Conservation (phyloP, 495 filamentous ascomycete genomes). For the Tricharina praecox region DNA sequence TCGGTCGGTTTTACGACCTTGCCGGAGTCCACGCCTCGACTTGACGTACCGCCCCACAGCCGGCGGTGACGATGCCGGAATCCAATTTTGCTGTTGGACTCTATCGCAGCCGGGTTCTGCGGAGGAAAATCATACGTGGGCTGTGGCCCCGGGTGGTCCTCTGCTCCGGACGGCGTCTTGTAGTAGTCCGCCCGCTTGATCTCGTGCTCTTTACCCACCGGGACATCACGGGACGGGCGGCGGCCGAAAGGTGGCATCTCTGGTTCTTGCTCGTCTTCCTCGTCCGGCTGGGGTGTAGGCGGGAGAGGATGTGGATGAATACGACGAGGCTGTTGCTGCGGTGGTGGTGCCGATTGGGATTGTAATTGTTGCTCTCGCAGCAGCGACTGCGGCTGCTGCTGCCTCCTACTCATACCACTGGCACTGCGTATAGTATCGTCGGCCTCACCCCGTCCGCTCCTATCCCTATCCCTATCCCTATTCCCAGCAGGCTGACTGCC, state of each 20-base stretch:
- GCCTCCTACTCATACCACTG: too few relatives aligned
- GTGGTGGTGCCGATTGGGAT: slow-evolving; percentile 4
- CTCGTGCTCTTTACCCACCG: background rate
- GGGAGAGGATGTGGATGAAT: background rate
- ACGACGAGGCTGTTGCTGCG: slow-evolving; percentile 5
- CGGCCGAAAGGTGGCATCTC: slow-evolving; percentile 11
- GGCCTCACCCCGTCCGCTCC: too few relatives aligned
- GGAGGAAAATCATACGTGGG: slow-evolving; percentile 1
- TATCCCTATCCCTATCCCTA: too few relatives aligned
- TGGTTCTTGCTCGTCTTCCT: slow-evolving; percentile 1
- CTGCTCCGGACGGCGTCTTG: slow-evolving; percentile 1
- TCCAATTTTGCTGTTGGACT: slow-evolving; percentile 1
- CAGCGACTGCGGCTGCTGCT: too few relatives aligned
- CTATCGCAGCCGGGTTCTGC: background rate
- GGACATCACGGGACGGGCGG: slow-evolving; percentile 1
- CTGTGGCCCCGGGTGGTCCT: slow-evolving; percentile 8
- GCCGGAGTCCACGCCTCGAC: background rate
- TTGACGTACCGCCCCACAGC: background rate
- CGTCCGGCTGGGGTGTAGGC: background rate
- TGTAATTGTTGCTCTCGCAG: slow-evolving; percentile 11
- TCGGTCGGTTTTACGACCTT: background rate
- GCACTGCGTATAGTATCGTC: too few relatives aligned
- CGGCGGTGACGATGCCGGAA: background rate
- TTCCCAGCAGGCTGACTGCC: too few relatives aligned
- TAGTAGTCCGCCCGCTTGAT: slow-evolving; percentile 5